Conservation (phyloP, 2,329 filamentous ascomycete species). For the Trichophyton rubrum region DNA sequence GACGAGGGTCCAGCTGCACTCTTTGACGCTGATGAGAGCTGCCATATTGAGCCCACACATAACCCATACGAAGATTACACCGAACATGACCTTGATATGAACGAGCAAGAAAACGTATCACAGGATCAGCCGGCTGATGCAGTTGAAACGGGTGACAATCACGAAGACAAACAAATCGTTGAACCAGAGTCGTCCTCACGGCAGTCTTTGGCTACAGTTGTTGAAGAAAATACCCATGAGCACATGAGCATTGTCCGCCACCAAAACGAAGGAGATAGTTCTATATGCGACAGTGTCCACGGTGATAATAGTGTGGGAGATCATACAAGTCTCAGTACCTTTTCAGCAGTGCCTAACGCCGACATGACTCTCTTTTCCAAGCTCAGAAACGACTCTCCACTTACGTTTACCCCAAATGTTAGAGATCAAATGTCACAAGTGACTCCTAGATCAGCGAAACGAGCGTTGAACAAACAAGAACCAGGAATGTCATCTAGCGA, state of each 20-base stretch:
- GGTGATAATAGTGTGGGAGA: slow-evolving; percentile 26
- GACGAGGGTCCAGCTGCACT: slow-evolving; percentile 11
- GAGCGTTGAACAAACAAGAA: slow-evolving; percentile 20
- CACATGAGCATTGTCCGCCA: slow-evolving; percentile 32
- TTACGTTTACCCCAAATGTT: slow-evolving; percentile 28
- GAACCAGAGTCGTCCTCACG: background rate
- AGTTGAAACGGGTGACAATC: background rate
- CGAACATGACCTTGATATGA: background rate
- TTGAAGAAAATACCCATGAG: slow-evolving; percentile 29
- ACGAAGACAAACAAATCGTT: background rate
- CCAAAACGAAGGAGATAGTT: slow-evolving; percentile 16
- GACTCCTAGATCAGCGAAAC: slow-evolving; percentile 28
- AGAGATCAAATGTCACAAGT: slow-evolving; percentile 23
- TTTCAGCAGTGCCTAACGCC: slow-evolving; percentile 65
- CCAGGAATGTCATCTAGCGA: slow-evolving; percentile 24
- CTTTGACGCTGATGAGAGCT: slow-evolving; percentile 18
- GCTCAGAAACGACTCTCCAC: slow-evolving; percentile 50
- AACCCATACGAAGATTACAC: slow-evolving; percentile 8
- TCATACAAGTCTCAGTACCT: slow-evolving; percentile 57
- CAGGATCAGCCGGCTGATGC: background rate
- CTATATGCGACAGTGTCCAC: slow-evolving; percentile 14
- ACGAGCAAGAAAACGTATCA: background rate
- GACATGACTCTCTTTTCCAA: slow-evolving; percentile 75
- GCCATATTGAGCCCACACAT: background rate
- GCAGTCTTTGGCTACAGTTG: slow-evolving; percentile 19